These are phyloP conservation scores for Eleusine coracana DNA, from an alignment of 176 grass and related monocot species.

Conservation along the genomic window DNA sequence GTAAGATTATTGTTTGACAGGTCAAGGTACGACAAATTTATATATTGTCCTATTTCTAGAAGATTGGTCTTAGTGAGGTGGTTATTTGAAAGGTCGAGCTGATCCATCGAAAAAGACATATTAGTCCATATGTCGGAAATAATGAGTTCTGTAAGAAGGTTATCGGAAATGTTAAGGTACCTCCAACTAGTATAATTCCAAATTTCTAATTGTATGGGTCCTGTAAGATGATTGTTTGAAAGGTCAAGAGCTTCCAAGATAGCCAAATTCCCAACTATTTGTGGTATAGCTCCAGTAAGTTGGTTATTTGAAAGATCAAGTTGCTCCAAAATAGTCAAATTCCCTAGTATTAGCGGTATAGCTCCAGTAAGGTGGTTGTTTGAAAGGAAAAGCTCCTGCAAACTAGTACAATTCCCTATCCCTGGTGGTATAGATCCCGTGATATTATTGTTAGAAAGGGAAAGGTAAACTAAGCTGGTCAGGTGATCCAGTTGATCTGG, in stretches of 20 bases:
- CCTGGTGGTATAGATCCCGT: background rate
- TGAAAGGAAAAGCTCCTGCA: background rate
- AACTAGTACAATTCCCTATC: background rate
- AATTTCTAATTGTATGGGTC: background rate
- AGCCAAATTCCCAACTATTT: background rate
- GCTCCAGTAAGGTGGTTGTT: background rate
- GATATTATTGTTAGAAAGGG: too few relatives aligned
- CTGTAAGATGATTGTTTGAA: background rate
- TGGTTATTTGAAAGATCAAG: background rate
- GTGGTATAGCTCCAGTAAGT: background rate
- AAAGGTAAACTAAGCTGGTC: too few relatives aligned
- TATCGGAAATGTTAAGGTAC: background rate
- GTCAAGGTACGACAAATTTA: background rate
- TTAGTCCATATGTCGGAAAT: too few relatives aligned
- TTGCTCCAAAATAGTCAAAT: too few relatives aligned
- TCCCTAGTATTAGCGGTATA: background rate
- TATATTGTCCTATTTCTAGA: too few relatives aligned
- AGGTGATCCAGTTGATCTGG: too few relatives aligned
- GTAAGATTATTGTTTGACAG: background rate
- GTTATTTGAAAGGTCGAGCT: too few relatives aligned
- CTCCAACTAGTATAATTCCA: background rate
- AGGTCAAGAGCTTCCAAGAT: background rate
- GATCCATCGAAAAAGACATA: too few relatives aligned
- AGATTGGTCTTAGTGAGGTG: too few relatives aligned
- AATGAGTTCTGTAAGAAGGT: too few relatives aligned